Evolutionary conservation across 208 protist genomes (phyloP), one percentile per base, ranked within the genome.

Genomic region (Leishmania guyanensis): DNA sequence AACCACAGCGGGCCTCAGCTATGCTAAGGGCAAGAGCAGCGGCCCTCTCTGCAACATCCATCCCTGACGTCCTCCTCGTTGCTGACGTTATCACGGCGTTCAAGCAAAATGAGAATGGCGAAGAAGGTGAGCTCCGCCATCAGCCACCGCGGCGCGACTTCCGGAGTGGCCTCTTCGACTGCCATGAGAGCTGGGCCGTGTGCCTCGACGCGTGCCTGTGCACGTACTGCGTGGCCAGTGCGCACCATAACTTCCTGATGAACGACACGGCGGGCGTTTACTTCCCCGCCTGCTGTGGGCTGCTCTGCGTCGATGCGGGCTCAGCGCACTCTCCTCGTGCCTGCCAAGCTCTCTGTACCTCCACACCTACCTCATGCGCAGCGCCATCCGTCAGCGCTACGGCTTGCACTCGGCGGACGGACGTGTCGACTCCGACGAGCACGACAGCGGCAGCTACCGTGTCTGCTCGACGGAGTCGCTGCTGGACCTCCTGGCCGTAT

Each of bases 141-240:
- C 64, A 39, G 36, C 20, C 64, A 20, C 70, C n/a, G 70, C 72
- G 9, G 17, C 58, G 16, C 17, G 58, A 77, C 79, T 82, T 82
- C 72, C 71, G 48, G 26, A 82, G 58, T 8, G 78, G 83, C 43
- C 50, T 90, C 76, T 84, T 70, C 58, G 65, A 85, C 43, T 81
- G 65, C 69, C 26, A n/a, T 8, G 46, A 66, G 62, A 84, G 84
- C 77, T 53, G 68, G 51, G 29, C 50, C 14, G 58, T 72, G 50
- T 80, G 39, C 68, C 10, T 71, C 26, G 87, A 90, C 26, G 76
- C 77, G 20, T 78, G 8, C 16, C 64, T 74, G 66, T 88, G 87
- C 70, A 43, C 70, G 29, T 86, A 85, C 81, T 90, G 84, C 81
- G 43, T 77, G 3, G 73, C 64, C 64, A 78, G 76, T 39, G 75